Evolutionary conservation across 495 filamentous ascomycete genomes (phyloP), one percentile per base, ranked within the genome.

Genomic region (Tuber melanosporum): DNA sequence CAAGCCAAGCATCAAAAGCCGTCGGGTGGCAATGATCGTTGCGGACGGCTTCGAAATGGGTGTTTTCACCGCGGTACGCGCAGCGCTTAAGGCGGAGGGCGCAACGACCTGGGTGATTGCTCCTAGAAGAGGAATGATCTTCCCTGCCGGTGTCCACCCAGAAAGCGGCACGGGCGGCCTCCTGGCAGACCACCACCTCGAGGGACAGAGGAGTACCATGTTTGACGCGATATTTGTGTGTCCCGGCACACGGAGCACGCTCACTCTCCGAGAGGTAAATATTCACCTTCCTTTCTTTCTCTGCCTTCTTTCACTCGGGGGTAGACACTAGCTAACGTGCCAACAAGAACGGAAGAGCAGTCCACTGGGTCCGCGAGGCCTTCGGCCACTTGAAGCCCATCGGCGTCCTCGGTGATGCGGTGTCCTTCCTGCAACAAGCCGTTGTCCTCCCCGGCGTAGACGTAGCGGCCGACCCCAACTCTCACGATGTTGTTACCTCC

Each of bases 351-450:
- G 94, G 94, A 8, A 89, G 93, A 36, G 92, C 92, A 2, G 85
- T 93, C 73, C 91, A 94, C 85, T 97, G 92, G 92, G 86, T 97
- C 39, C 88, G 93, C 47, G 94, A 97, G 83, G 91, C 93, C 0
- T 97, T 96, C 78, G 93, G 92, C 0, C 94, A 97, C 79, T 87
- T 95, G 49, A 97, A 97, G 86, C 85, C 92, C 15, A 92, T 97
- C 76, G 92, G 91, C n/a, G 94, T 91, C 20, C 89, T 91, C 0
- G 92, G 92, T 10, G 93, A 95, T 83, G 92, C 87, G 1, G 91
- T 93, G 0, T 82, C 88, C 0, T 87, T 97, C 46, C 6, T 83
- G 39, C 78, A 82, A 36, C 77, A 83, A 49, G 82, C 82, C 41
- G 81, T 79, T 32, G 44, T 77, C 32, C 46, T 83, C 39, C 82